Base-by-base conservation (phyloP, 2,329 filamentous ascomycete species). In the Botryosphaeria dothidea region DNA sequence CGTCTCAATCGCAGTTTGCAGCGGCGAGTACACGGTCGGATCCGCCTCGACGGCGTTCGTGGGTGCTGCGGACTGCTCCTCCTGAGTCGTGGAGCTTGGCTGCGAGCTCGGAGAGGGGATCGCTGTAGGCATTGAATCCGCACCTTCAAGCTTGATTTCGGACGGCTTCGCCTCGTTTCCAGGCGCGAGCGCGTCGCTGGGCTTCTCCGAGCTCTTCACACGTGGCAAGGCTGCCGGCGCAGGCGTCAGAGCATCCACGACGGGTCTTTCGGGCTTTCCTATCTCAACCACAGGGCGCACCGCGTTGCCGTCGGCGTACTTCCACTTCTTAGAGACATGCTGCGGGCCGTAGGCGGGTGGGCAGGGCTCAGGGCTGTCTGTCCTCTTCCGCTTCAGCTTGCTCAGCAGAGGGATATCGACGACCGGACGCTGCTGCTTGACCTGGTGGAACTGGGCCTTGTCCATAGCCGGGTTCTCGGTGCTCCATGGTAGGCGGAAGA, bases 1-100 rank as follows among this genome's bases (percentile, higher is more conserved):
- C 67, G 92, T 88, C 74, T 93, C 90, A 74, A 98, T 90, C 38
- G 86, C 85, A 71, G 93, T 89, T 74, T 87, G 87, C 68, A 90
- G 85, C 65, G 81, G 82, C 41, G 76, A 88, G 80, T 70, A 85
- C 67, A 69, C 80, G 73, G 67, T 70, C 68, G 46, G 67, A 67
- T 58, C 64, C 67, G 62, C 51, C 64, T 68, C 49, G 45, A 51
- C 41, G 17, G 43, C 27, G 46, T 11, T 51, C 5, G 56, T 29
- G 25, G 56, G 29, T 27, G 45, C 43, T 38, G 43, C 58, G 11
- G 43, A 27, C 13, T 19, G 29, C 49, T 57, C 43, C 31, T 64
- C 41, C 67, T 73, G 65, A 62, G 69, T 71, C 34, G 72, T 68
- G 41, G 70, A 71, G 68, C 73, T 74, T 64, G 72, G 62, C 58